These are phyloP conservation scores for Hordeum vulgare DNA, from an alignment of 176 grass and related monocot species.

Conservation along the genomic window DNA sequence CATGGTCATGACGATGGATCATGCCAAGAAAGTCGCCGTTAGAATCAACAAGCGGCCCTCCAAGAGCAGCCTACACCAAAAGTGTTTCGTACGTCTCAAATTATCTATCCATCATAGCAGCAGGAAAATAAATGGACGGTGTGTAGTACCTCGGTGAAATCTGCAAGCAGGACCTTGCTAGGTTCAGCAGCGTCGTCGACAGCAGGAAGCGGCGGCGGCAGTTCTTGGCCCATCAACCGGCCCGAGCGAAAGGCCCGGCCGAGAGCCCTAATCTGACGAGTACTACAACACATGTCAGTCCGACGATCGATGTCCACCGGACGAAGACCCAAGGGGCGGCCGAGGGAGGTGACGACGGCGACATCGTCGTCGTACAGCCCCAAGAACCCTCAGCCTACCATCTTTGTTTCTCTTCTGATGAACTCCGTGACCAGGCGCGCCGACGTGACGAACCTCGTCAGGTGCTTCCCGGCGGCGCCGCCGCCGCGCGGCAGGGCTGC, in stretches of 20 bases:
- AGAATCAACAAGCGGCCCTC: background rate
- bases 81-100: too few relatives aligned
- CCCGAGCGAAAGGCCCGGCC: background rate
- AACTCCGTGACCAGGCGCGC: background rate
- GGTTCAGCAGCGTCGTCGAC: background rate
- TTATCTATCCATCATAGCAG: too few relatives aligned
- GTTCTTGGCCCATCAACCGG: background rate
- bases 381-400: slow-evolving; percentile 20
- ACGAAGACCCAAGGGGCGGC: too few relatives aligned
- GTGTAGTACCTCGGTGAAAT: background rate
- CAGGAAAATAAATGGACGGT: background rate
- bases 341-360: background rate
- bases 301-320: too few relatives aligned
- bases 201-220: too few relatives aligned
- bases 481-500: background rate
- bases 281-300: too few relatives aligned
- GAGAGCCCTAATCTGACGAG: background rate
- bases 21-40: background rate
- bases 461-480: too few relatives aligned
- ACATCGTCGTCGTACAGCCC: slow-evolving; percentile 10
- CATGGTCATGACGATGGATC: background rate
- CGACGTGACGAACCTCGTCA: slow-evolving; percentile 26
- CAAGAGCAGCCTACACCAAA: too few relatives aligned
- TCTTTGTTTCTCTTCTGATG: background rate
- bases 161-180: background rate